Base-by-base conservation (phyloP, 139 green algal species). In the Auxenochlorella protothecoides region DNA sequence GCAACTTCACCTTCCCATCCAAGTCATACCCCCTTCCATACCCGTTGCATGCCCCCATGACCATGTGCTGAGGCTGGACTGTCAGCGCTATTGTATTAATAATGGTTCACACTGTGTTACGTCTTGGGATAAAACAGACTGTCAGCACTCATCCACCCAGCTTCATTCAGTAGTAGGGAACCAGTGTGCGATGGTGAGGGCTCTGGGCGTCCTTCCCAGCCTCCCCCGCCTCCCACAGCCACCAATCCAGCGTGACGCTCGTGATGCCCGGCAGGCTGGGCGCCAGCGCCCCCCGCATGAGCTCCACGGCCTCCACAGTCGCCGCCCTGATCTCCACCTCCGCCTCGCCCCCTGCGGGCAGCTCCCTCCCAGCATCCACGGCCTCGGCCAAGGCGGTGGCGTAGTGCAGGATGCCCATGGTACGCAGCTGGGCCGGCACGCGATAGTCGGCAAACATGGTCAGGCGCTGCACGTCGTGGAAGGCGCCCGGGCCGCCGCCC, bases 401-500 rank as follows among this genome's bases (percentile, higher is more conserved):
- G 72, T 92, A 92, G 14, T 77, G 5, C 27, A 96, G 73, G 7
- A 96, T 73, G 0, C 82, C 88, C 72, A 93, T 68, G 65, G 85
- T 64, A 11, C 78, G 68, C 65, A 96, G 81, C 57, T 90, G 81
- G 8, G 87, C 85, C 4, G 90, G 90, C 62, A 96, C 87, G 3
- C 87, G 74, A 76, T 97, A 96, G 75, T 96, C 91, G 15, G 92
- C 88, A 85, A 97, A 97, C 89, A 96, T 97, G 59, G 93, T 97
- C 6, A 98, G 78, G 27, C 84, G 59, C 8, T 80, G 15, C 3
- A 96, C 89, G 82, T 97, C 93, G 7, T 72, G 5, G 52, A 97
- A 95, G 13, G 52, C 16, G 5, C 90, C 92, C 7, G 93, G 69
- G 5, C 88, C 89, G 8, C 68, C 4, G 16, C 92, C 92, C 6